Conservation (phyloP, 306 rosid species). For the Quillaja saponaria region DNA sequence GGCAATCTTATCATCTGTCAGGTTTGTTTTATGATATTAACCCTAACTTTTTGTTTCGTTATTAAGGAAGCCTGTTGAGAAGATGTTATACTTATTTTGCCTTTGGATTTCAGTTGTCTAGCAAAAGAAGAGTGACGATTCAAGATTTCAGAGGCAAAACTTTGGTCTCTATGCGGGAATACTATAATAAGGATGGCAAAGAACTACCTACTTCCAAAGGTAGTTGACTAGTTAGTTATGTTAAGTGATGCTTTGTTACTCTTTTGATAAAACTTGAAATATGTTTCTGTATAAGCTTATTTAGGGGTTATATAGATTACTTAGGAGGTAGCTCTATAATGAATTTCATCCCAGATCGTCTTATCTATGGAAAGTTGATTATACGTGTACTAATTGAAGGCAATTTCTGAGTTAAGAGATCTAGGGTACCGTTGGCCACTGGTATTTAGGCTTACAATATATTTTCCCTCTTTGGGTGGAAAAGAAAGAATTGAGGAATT, state of each 20-base stretch:
- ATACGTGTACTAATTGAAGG: too few species aligned
- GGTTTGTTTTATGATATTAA: slow-evolving; percentile 41
- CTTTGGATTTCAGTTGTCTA: slow-evolving; percentile 57
- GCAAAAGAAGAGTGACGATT: slow-evolving; percentile 71
- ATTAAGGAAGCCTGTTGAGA: not conserved
- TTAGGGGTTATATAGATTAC: not conserved
- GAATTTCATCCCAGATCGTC: too few species aligned
- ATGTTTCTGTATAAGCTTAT: not conserved
- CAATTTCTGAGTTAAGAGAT: too few species aligned
- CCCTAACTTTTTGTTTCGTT: slow-evolving; percentile 13
- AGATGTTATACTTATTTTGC: not conserved
- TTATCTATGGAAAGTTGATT: too few species aligned
- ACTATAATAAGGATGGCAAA: slow-evolving; percentile 63
- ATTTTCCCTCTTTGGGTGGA: too few species aligned
- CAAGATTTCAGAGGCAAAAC: slow-evolving; percentile 82
- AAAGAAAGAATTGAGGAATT: too few species aligned
- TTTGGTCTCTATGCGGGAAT: slow-evolving; percentile 79
- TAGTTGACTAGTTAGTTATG: slow-evolving; percentile 8
- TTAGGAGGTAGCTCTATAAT: too few species aligned
- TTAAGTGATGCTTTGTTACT: not conserved
- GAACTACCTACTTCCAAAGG: slow-evolving; percentile 89
- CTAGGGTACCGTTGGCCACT: too few species aligned
- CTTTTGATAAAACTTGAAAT: not conserved
- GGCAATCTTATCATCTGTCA: slow-evolving; percentile 84
- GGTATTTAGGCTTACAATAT: too few species aligned